phyloP scores from a whole-genome alignment of 345 rosid genomes.

The Hevea brasiliensis region DNA sequence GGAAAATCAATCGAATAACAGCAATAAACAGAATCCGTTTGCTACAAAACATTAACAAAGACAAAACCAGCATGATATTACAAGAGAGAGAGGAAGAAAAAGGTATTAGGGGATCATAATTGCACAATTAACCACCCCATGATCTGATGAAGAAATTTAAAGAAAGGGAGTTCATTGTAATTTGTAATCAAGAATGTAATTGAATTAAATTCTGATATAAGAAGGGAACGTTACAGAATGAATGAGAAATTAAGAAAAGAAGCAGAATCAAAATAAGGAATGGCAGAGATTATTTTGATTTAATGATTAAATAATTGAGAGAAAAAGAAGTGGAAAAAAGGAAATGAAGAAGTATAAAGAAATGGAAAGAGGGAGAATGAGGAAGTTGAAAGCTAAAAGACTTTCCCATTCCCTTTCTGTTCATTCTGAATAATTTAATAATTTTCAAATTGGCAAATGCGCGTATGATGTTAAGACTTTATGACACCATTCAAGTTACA shows the following conservation, averaged over 20 bases:
- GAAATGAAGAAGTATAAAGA: too few relatives aligned
- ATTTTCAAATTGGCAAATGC: too few relatives aligned
- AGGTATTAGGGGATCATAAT: neutral
- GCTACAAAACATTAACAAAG: neutral
- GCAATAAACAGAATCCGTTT: neutral
- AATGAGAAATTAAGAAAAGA: neutral
- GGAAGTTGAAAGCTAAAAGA: too few relatives aligned
- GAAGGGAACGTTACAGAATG: neutral
- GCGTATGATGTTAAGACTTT: too few relatives aligned
- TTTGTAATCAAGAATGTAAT: neutral
- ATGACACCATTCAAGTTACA: too few relatives aligned
- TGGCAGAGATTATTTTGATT: neutral
- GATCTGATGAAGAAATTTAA: neutral
- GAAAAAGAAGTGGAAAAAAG: neutral
- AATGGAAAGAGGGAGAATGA: too few relatives aligned
- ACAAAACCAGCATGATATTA: neutral
- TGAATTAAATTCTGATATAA: neutral
- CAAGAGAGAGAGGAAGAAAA: neutral
- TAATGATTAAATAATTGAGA: neutral
- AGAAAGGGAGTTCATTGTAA: too few relatives aligned
- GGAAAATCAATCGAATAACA: slow-evolving; percentile 4
- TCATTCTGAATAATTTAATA: too few relatives aligned
- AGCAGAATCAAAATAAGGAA: neutral
- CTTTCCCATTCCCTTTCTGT: too few relatives aligned
- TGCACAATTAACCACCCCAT: neutral